Evolutionary conservation across 495 filamentous ascomycete species (phyloP).

Genomic region (Arthonia radiata): DNA sequence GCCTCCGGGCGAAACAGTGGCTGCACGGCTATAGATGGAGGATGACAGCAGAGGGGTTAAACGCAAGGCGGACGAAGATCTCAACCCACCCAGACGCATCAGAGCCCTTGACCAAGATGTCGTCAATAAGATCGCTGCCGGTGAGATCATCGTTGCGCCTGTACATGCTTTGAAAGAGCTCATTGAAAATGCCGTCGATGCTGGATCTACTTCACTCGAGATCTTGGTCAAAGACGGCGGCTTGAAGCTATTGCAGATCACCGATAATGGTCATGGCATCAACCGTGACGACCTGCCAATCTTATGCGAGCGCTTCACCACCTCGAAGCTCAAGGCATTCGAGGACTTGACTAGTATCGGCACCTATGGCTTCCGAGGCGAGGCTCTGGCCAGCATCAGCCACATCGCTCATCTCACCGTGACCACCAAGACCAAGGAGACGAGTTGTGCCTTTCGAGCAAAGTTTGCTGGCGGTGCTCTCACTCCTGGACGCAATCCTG

Average conservation of each 20-base stretch:
- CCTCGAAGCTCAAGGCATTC: constrained; percentile 84
- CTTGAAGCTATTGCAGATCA: constrained; percentile 91
- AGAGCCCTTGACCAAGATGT: constrained; percentile 85
- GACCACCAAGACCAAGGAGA: constrained; percentile 78
- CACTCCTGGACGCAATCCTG: constrained; percentile 69
- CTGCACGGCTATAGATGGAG: too few species aligned
- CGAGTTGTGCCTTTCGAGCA: constrained; percentile 71
- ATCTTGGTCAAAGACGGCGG: constrained; percentile 88
- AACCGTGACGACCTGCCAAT: constrained; percentile 73
- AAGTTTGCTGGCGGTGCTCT: constrained; percentile 70
- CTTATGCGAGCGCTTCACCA: constrained; percentile 90
- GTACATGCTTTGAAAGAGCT: constrained; percentile 94
- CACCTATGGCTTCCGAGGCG: constrained; percentile 93
- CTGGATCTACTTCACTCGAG: constrained; percentile 76
- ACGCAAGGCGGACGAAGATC: too few species aligned
- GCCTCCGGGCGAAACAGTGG: too few species aligned
- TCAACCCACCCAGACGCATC: too few species aligned
- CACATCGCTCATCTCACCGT: constrained; percentile 92
- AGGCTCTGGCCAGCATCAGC: constrained; percentile 93
- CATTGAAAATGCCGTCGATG: constrained; percentile 94
- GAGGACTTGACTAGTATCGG: constrained; percentile 80
- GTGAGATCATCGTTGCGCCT: constrained; percentile 94
- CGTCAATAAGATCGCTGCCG: constrained; percentile 98
- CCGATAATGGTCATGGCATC: constrained; percentile 94
- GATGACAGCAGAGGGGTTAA: too few species aligned